Percentiles rank a stretch among this genome's conserved stretches.
phyloP scores from a whole-genome alignment of 306 rosid genomes.

The Cicer chorassanicum region DNA sequence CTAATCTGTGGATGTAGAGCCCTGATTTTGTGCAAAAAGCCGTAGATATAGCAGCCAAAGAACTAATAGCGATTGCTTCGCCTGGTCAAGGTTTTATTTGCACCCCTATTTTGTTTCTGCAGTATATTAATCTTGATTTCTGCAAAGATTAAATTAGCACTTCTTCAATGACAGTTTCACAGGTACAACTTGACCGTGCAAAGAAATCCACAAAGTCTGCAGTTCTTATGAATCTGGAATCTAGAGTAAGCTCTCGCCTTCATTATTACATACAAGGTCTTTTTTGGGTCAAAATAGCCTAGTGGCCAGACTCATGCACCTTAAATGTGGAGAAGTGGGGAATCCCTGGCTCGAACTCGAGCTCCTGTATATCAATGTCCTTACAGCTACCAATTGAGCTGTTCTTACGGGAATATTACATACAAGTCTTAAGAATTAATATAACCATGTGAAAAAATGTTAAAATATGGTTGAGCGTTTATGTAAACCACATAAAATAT shows the following conservation, averaged over 20 bases:
- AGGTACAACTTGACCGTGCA: slow-evolving; percentile 87
- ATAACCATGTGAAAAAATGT: not conserved
- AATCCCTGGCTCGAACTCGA: too few relatives aligned
- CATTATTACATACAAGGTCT: not conserved
- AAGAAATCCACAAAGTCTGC: slow-evolving; percentile 89
- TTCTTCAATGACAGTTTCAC: slow-evolving; percentile 62
- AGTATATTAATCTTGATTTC: slow-evolving; percentile 27
- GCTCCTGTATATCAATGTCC: too few relatives aligned
- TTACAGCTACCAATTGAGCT: too few relatives aligned
- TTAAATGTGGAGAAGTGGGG: too few relatives aligned
- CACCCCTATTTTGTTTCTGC: slow-evolving; percentile 1
- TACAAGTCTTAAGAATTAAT: not conserved
- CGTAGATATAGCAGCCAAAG: slow-evolving; percentile 80
- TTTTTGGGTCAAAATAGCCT: too few relatives aligned
- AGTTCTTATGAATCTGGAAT: slow-evolving; percentile 94
- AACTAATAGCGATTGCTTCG: slow-evolving; percentile 75
- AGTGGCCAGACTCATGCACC: too few relatives aligned
- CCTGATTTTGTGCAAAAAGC: slow-evolving; percentile 68
- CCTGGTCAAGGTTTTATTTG: slow-evolving; percentile 78
- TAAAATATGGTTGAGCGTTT: not conserved
- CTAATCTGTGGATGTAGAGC: slow-evolving; percentile 57
- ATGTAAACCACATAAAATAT: not conserved
- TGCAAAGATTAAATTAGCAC: not conserved
- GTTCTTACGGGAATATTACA: not conserved
- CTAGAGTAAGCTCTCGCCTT: slow-evolving; percentile 66